Base-by-base conservation (phyloP, 2,329 filamentous ascomycete genomes). In the Trichoderma simmonsii region DNA sequence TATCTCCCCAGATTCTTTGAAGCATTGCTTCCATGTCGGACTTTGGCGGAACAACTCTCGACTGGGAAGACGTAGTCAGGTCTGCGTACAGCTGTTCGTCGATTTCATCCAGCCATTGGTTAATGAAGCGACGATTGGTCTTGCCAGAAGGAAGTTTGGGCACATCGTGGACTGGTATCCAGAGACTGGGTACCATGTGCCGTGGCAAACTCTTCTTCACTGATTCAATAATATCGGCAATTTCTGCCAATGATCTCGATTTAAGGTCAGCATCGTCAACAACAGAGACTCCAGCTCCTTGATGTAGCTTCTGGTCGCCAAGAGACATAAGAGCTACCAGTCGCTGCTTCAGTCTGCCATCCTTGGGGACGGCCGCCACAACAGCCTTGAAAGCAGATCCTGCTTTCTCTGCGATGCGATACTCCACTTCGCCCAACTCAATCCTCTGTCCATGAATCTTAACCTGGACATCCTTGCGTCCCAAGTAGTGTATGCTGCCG, bases 401-500 rank as follows among this genome's bases (percentile, higher is more conserved):
- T 51, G 43, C 43, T 51, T 51, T 51, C 43, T 51, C 43, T 51
- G 43, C 43, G n/a, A 51, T 51, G 43, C 43, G 43, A 51, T 71
- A 48, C 14, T 71, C 69, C 5, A 80, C 72, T 21, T 81, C 81
- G 0, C 74, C 77, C 4, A 87, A 81, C 78, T 88, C 90, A 56
- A 89, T 82, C 36, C 88, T 80, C 71, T 86, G 89, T 12, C 90
- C 90, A 12, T 85, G 83, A 6, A 91, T 79, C 76, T 91, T 91
- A 61, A 90, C 83, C 76, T 90, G 88, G 0, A 83, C 83, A 73
- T 91, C 88, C 73, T 88, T 88, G 15, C 89, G 82, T 15, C 86
- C 86, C 21, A 28, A 85, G 73, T 2, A 82, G 59, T 51, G n/a
- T 51, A 51, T 51, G 43, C 9, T 21, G 8, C 43, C 43, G 1